Percentiles rank a stretch among this genome's conserved stretches.
These are phyloP conservation scores for Ophiostoma tasmaniense DNA, from an alignment of 2,329 filamentous ascomycete species.

Conservation along the genomic window DNA sequence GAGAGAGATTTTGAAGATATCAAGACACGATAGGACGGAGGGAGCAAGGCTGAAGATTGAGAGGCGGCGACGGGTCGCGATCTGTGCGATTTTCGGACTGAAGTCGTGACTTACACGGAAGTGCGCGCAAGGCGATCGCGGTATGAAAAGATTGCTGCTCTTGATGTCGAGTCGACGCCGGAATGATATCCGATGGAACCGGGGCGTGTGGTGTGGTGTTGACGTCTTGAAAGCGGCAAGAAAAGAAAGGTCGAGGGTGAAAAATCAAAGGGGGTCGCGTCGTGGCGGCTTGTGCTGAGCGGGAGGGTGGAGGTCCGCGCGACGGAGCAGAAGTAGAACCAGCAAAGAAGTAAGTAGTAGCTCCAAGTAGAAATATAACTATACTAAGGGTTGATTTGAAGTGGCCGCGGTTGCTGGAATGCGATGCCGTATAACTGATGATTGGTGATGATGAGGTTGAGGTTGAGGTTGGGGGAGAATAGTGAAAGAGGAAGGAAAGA, in stretches of 20 bases:
- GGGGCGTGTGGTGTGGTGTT: background rate
- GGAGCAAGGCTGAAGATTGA: background rate
- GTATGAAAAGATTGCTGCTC: background rate
- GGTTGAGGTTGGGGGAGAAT: background rate
- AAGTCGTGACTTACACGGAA: constrained; percentile 15
- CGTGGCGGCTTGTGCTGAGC: constrained; percentile 11
- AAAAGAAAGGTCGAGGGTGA: background rate
- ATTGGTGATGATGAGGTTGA: background rate
- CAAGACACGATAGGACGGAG: background rate
- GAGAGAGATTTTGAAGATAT: background rate
- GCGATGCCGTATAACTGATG: background rate
- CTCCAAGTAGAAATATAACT: background rate
- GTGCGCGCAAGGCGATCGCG: constrained; percentile 11
- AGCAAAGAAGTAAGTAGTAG: background rate
- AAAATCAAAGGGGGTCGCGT: constrained; percentile 9
- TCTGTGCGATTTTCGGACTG: background rate
- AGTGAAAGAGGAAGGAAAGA: background rate
- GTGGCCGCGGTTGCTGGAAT: background rate
- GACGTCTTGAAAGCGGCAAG: constrained; percentile 2
- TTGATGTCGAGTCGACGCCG: background rate
- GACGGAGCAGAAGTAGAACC: background rate
- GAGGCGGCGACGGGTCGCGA: background rate
- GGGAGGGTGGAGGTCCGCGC: constrained; percentile 14
- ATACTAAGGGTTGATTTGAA: background rate
- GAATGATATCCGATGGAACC: background rate